A percentile compares a stretch with the other conserved stretches of the same genome.
phyloP scores from a whole-genome alignment of 192 early-diverging fungal genomes.

The Backusella circina region DNA sequence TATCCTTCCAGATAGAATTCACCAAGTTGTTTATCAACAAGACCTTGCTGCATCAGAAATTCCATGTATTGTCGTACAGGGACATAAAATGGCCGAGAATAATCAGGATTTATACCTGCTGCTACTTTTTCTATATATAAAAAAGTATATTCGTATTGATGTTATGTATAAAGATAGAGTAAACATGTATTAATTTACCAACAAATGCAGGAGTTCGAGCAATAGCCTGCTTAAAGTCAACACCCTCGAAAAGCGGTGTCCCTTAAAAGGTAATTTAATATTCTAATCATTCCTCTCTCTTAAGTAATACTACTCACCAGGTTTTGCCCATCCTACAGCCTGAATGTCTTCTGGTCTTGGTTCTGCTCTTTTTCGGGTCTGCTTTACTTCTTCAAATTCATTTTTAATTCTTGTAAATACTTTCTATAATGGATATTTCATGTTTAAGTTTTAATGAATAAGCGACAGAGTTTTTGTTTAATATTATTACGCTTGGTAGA shows the following conservation, averaged over 20 bases:
- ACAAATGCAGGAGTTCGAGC: slow-evolving; percentile 51
- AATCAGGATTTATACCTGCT: slow-evolving; percentile 28
- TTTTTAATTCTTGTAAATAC: slow-evolving; percentile 43
- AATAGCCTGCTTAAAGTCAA: slow-evolving; percentile 53
- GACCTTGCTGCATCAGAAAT: slow-evolving; percentile 42
- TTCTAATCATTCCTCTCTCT: neutral
- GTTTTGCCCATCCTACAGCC: slow-evolving; percentile 51
- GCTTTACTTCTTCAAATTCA: slow-evolving; percentile 36
- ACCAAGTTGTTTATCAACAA: slow-evolving; percentile 42
- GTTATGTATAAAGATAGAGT: too few relatives aligned
- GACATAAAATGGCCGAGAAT: slow-evolving; percentile 44
- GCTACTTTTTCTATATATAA: slow-evolving; percentile 42
- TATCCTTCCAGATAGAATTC: slow-evolving; percentile 53
- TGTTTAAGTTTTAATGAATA: neutral
- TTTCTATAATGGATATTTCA: slow-evolving; percentile 21
- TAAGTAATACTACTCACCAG: slow-evolving; percentile 28
- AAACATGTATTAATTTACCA: slow-evolving; percentile 30
- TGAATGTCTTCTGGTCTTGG: slow-evolving; percentile 43
- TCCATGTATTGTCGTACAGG: slow-evolving; percentile 51
- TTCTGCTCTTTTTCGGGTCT: slow-evolving; percentile 34
- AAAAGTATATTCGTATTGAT: neutral
- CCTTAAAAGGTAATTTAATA: neutral
- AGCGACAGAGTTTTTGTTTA: neutral
- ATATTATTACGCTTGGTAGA: slow-evolving; percentile 41
- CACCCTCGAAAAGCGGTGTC: slow-evolving; percentile 37